These are phyloP conservation scores for Dipteronia sinensis DNA, from an alignment of 345 rosid genomes.

Conservation along the genomic window DNA sequence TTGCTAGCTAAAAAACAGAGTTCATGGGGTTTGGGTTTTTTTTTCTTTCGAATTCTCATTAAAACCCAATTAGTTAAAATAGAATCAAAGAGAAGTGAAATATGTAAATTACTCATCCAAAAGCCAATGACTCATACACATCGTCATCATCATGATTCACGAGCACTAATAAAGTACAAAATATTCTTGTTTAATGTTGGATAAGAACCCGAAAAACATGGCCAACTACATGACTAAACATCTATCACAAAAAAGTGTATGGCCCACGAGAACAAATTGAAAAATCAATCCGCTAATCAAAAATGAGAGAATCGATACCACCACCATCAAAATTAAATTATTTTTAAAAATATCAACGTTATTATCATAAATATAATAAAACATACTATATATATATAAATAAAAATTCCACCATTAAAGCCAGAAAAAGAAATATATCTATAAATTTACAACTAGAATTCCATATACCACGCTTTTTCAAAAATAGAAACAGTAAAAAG, in stretches of 20 bases:
- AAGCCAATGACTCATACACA: no score
- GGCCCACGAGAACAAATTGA: neutral
- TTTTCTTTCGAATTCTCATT: no score
- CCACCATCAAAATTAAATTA: neutral
- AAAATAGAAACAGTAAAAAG: neutral
- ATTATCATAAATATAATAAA: no score
- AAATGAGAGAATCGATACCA: neutral
- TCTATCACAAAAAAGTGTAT: neutral
- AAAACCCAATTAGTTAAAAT: no score
- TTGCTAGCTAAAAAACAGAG: no score
- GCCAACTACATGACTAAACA: neutral
- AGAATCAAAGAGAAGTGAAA: no score
- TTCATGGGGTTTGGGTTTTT: no score
- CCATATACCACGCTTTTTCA: neutral
- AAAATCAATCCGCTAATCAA: neutral
- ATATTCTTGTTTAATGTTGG: neutral
- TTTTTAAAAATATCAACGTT: neutral
- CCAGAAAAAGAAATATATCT: neutral
- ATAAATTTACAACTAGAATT: constrained; percentile 24
- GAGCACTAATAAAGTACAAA: no score
- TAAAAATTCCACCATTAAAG: neutral
- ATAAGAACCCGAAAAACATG: neutral
- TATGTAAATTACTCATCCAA: no score
- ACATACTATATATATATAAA: neutral
- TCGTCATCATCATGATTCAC: no score